Evolutionary conservation across 2,329 filamentous ascomycete species (phyloP).

Genomic region (Diaporthe australafricana): DNA sequence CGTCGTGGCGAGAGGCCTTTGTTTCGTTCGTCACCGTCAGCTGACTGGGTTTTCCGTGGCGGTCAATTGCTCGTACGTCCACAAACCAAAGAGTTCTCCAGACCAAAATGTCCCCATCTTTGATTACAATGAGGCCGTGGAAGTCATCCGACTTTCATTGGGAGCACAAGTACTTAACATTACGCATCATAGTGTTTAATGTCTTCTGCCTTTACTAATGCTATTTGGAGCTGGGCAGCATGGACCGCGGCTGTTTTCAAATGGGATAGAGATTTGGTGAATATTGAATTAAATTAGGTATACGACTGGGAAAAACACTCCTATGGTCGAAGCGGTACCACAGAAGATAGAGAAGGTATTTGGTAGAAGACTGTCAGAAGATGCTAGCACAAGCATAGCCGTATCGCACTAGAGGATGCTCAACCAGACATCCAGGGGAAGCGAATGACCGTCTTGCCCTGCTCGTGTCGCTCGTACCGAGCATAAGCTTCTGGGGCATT

Average conservation of each 20-base stretch:
- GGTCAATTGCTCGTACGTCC: too few relatives aligned
- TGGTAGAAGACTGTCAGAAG: neutral
- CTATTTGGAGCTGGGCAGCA: neutral
- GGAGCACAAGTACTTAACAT: too few relatives aligned
- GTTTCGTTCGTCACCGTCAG: too few relatives aligned
- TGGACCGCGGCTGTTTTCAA: neutral
- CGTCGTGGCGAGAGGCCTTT: too few relatives aligned
- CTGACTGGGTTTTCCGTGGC: too few relatives aligned
- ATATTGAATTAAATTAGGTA: neutral
- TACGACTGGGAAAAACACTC: neutral
- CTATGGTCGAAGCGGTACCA: neutral
- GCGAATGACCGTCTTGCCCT: neutral
- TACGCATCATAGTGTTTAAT: too few relatives aligned
- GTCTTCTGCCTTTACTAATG: neutral
- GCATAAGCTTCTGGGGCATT: conserved; percentile 70
- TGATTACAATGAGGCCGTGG: too few relatives aligned
- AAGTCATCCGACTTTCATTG: too few relatives aligned
- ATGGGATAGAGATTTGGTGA: too few relatives aligned
- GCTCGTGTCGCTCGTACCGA: conserved; percentile 67
- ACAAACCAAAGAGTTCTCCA: too few relatives aligned
- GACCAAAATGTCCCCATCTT: too few relatives aligned
- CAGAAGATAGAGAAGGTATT: neutral
- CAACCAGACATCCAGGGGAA: neutral
- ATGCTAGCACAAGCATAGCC: neutral
- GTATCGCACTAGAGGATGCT: neutral